Base-by-base conservation (phyloP, 768 basidiomycete species). In the Pleurotus cornucopiae region DNA sequence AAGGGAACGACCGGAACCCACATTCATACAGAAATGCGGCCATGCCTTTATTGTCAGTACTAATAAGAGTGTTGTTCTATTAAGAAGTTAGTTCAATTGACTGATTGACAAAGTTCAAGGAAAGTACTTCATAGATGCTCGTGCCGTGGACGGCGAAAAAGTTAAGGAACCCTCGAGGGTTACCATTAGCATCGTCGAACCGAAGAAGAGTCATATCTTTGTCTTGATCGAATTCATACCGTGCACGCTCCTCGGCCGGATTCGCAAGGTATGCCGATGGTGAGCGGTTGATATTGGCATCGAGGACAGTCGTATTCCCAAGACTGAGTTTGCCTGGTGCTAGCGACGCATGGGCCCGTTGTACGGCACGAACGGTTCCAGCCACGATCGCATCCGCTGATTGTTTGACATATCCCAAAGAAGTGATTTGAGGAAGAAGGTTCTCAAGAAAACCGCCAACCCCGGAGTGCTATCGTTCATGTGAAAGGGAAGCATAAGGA, bases 31-130 rank as follows among this genome's bases (percentile, higher is more conserved):
- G 66, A 67, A 81, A 86, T 6, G 88, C 88, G 2, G 89, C 88
- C 88, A 91, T 90, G 40, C 90, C 90, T 67, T 92, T 91, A 73
- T 91, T 91, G 68, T 91, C 90, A 2, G 78, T 70, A 67, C 88
- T 90, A 26, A 91, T 79, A n/a, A 91, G 72, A 0, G 89, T 90
- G 60, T 90, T 91, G 65, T 91, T 92, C 87, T 90, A 60, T 23
- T 43, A 18, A 49, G 30, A 44, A 60, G 25, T 58, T 52, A 26
- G 46, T 47, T 34, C 14, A 51, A 40, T 41, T 54, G 11, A 34
- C 23, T 9, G 9, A 3, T 38, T n/a, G 47, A 38, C 40, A 43
- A 21, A 52, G 45, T 16, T 20, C 14, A 7, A 23, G 41, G 37
- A 9, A 56, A 66, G 20, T 60, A 89, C 89, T 71, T 84, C 77